Conservation (phyloP, 2,329 filamentous ascomycete genomes). For the Colletotrichum ledebouriae region DNA sequence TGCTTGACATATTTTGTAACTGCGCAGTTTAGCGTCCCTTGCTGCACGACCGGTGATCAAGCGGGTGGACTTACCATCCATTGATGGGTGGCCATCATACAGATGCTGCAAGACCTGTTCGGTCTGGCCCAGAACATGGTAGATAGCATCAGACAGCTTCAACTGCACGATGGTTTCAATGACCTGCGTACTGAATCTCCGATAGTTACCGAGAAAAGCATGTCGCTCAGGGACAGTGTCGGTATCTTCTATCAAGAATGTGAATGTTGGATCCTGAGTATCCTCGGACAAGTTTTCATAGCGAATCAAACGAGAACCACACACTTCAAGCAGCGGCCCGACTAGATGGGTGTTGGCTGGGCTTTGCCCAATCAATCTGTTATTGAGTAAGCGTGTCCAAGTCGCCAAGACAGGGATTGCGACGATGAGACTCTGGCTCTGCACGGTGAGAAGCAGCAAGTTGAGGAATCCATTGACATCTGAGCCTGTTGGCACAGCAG, state of each 20-base stretch:
- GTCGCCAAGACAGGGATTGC: slow-evolving; percentile 93
- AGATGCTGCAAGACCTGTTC: slow-evolving; percentile 81
- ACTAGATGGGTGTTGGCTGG: slow-evolving; percentile 75
- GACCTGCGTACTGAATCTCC: slow-evolving; percentile 87
- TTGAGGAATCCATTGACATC: slow-evolving; percentile 83
- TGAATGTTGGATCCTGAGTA: slow-evolving; percentile 80
- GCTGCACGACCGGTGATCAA: background rate
- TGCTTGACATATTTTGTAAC: slow-evolving; percentile 75
- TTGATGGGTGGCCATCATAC: slow-evolving; percentile 77
- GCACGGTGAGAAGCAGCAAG: slow-evolving; percentile 82
- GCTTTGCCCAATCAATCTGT: slow-evolving; percentile 74
- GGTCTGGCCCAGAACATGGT: slow-evolving; percentile 86
- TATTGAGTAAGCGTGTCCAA: slow-evolving; percentile 86
- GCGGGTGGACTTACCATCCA: slow-evolving; percentile 68
- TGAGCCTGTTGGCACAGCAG: slow-evolving; percentile 71
- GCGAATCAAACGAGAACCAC: slow-evolving; percentile 84
- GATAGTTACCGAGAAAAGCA: slow-evolving; percentile 95
- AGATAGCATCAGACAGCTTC: slow-evolving; percentile 86
- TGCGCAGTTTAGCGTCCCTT: slow-evolving; percentile 44
- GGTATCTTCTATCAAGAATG: slow-evolving; percentile 92
- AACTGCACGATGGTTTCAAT: slow-evolving; percentile 89
- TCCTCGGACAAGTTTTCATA: slow-evolving; percentile 91
- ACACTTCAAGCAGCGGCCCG: slow-evolving; percentile 83
- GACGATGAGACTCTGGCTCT: slow-evolving; percentile 88
- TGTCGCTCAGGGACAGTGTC: slow-evolving; percentile 95